Percentiles rank a stretch among this genome's conserved stretches.
Evolutionary conservation across 2,329 filamentous ascomycete genomes (phyloP).

Genomic region (Ophiosphaerella herpotricha): DNA sequence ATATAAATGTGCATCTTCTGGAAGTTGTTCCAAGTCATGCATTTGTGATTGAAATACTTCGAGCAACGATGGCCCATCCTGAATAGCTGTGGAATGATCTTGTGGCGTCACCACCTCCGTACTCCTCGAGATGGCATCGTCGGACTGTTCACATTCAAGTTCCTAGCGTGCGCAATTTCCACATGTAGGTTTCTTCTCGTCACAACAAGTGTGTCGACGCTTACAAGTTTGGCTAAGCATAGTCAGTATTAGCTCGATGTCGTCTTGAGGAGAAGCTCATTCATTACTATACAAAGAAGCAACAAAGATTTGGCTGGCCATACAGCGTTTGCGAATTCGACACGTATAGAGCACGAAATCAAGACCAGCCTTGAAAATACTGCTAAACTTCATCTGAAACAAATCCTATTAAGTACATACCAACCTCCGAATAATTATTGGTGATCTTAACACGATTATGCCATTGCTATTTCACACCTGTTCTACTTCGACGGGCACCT

Average conservation of each 20-base stretch:
- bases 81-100: neutral
- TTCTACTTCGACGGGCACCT: slow-evolving; percentile 32
- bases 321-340: too few species aligned
- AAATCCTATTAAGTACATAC: slow-evolving; percentile 4
- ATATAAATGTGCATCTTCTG: slow-evolving; percentile 14
- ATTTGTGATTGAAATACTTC: slow-evolving; percentile 35
- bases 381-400: too few species aligned
- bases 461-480: slow-evolving; percentile 17
- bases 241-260: too few species aligned
- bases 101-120: slow-evolving; percentile 3
- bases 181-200: slow-evolving; percentile 40
- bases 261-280: too few species aligned
- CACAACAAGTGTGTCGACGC: slow-evolving; percentile 40
- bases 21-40: slow-evolving; percentile 22
- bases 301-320: too few species aligned
- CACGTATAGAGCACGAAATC: too few species aligned
- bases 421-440: slow-evolving; percentile 20
- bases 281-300: too few species aligned
- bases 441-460: neutral
- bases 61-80: slow-evolving; percentile 10
- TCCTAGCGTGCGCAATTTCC: slow-evolving; percentile 38
- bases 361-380: too few species aligned
- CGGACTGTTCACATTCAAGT: slow-evolving; percentile 32
- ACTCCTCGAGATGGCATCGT: slow-evolving; percentile 21
- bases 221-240: slow-evolving; percentile 37